Conservation (phyloP, 257 asterid genomes). For the Fraxinus excelsior region DNA sequence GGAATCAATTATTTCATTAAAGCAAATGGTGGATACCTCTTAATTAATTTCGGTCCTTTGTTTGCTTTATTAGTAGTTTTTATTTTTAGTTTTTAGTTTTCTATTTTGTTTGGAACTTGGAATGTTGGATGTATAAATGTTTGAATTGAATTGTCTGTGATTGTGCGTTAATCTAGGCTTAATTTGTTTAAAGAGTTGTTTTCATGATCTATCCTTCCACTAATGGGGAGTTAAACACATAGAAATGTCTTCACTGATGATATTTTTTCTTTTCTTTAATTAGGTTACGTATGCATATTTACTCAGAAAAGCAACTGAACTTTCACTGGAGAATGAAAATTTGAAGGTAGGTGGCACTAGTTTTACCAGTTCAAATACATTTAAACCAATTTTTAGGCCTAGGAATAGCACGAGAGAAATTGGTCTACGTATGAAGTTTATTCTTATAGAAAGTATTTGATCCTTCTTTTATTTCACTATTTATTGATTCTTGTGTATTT, state of each 20-base stretch:
- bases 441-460: not conserved
- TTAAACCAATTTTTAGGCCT: not conserved
- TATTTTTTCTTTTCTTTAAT: not conserved
- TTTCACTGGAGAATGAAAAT: slow-evolving; percentile 45
- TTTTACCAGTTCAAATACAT: not conserved
- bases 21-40: slow-evolving; percentile 25
- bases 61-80: no score
- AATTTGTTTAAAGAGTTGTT: no score
- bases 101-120: no score
- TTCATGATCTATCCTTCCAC: no score
- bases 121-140: no score
- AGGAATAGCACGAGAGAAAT: not conserved
- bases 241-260: not conserved
- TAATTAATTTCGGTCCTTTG: no score
- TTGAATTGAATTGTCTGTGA: no score
- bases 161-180: no score
- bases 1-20: slow-evolving; percentile 79
- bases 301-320: slow-evolving; percentile 41
- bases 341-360: slow-evolving; percentile 35
- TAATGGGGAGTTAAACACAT: no score
- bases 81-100: no score
- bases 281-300: slow-evolving; percentile 52
- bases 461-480: not conserved
- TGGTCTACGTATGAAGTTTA: not conserved
- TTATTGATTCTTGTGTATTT: no score